Evolutionary conservation across 768 basidiomycete genomes (phyloP), one percentile per base, ranked within the genome.

Genomic region (Pholiota conissans): DNA sequence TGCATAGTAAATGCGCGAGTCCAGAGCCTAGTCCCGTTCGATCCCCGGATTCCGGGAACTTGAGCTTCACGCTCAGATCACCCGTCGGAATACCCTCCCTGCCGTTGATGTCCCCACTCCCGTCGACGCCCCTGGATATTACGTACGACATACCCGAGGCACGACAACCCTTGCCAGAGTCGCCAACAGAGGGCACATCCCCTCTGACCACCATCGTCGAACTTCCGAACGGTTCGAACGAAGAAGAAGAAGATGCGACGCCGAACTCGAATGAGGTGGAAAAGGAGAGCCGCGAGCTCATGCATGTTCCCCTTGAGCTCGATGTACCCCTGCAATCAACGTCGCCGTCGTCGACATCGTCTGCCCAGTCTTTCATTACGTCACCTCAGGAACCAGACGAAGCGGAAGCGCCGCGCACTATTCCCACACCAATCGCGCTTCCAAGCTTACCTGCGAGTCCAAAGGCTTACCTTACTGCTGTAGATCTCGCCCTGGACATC

Each of bases 31-130:
- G 74, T 7, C 76, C 74, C 0, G 69, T 18, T 18, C 37, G 37
- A 2, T 22, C 20, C 7, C 18, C 18, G 18, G 42, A 18, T 1
- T 45, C 18, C 0, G 42, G 20, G 20, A 39, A 72, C 14, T 71
- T 76, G 11, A 53, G 53, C 18, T 76, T 76, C 9, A 45, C 42
- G 2, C 42, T 45, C 42, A 45, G 13, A 1, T 45, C 42, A 10
- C 76, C 75, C 0, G 49, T 68, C 26, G 75, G 69, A n/a, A 67
- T 78, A 7, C 69, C 65, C 2, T 51, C 63, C 5, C 63, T 78
- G 8, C 74, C 75, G 0, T 37, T 53, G 1, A 68, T 75, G 20
- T 74, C 74, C 5, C 75, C 76, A 9, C 61, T 76, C 8, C 62
- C 67, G 1, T 56, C 69, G 3, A 74, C 72, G 0, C 73, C 74